phyloP scores from a whole-genome alignment of 176 grass and related monocot species.

The Elaeis guineensis region DNA sequence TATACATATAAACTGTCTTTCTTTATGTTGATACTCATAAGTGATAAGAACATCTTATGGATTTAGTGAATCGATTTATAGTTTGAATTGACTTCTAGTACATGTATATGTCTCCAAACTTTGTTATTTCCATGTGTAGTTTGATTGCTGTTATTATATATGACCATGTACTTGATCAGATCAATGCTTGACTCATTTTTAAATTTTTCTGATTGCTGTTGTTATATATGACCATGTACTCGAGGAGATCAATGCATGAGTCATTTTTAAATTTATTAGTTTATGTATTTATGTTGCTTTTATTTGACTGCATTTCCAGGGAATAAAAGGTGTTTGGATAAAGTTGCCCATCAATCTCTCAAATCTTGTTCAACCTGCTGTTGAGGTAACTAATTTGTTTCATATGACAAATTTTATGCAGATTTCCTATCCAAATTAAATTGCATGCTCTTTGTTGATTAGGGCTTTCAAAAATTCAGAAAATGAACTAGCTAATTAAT shows the following conservation, averaged over 20 bases:
- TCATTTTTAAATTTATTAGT: constrained; percentile 10
- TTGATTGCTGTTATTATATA: not conserved
- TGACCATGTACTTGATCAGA: not conserved
- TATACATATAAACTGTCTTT: too few species aligned
- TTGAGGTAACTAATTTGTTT: constrained; percentile 56
- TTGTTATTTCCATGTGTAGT: not conserved
- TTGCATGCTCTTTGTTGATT: not conserved
- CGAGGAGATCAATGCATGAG: not conserved
- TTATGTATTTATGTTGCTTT: constrained; percentile 1
- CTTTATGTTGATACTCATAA: too few species aligned
- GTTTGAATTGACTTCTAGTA: too few species aligned
- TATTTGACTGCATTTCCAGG: constrained; percentile 31
- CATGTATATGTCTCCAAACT: too few species aligned
- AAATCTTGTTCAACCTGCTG: constrained; percentile 72
- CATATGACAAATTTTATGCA: constrained; percentile 5
- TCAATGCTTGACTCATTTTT: constrained; percentile 1
- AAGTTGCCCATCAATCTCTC: constrained; percentile 76
- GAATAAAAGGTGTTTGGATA: constrained; percentile 86
- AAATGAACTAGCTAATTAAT: too few species aligned
- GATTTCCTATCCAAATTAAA: not conserved
- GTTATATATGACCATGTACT: not conserved
- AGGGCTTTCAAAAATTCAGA: too few species aligned
- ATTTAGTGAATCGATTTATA: too few species aligned
- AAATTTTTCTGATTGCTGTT: not conserved
- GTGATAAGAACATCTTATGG: too few species aligned